These are phyloP conservation scores for Mycothermus thermophilus DNA, from an alignment of 495 filamentous ascomycete species.

Conservation along the genomic window DNA sequence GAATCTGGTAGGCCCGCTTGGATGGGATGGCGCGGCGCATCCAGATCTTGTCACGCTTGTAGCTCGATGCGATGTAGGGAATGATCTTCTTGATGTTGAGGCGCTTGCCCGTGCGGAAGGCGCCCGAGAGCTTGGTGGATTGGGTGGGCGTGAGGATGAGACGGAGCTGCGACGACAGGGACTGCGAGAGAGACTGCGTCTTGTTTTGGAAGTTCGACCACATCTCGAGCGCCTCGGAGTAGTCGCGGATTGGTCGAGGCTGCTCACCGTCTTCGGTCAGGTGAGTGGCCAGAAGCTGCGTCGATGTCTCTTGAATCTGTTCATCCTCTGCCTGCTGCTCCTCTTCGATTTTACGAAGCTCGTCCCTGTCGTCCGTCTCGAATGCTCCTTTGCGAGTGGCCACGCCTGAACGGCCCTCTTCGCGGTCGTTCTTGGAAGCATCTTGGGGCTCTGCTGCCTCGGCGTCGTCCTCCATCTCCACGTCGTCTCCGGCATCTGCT, in stretches of 20 bases:
- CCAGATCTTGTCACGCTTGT: slow-evolving; percentile 99
- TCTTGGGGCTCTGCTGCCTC: slow-evolving; percentile 24
- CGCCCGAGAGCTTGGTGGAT: slow-evolving; percentile 89
- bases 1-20: slow-evolving; percentile 90
- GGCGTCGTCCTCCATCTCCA: slow-evolving; percentile 31
- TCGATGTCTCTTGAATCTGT: slow-evolving; percentile 57
- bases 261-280: slow-evolving; percentile 37
- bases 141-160: slow-evolving; percentile 89
- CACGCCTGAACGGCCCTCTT: slow-evolving; percentile 30
- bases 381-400: slow-evolving; percentile 35
- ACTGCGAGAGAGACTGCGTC: slow-evolving; percentile 74
- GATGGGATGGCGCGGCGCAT: slow-evolving; percentile 83
- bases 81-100: slow-evolving; percentile 99
- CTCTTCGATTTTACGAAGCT: slow-evolving; percentile 17
- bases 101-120: slow-evolving; percentile 94
- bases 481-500: slow-evolving; percentile 33
- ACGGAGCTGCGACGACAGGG: slow-evolving; percentile 82
- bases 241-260: slow-evolving; percentile 19
- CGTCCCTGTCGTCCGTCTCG: slow-evolving; percentile 25
- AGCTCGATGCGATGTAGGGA: slow-evolving; percentile 90
- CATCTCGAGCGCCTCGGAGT: slow-evolving; percentile 56
- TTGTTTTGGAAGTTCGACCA: slow-evolving; percentile 75
- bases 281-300: slow-evolving; percentile 58
- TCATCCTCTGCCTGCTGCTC: slow-evolving; percentile 28
- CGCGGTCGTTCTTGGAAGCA: slow-evolving; percentile 28